Conservation (phyloP, 148 eudicot species). For the Chenopodium formosanum region DNA sequence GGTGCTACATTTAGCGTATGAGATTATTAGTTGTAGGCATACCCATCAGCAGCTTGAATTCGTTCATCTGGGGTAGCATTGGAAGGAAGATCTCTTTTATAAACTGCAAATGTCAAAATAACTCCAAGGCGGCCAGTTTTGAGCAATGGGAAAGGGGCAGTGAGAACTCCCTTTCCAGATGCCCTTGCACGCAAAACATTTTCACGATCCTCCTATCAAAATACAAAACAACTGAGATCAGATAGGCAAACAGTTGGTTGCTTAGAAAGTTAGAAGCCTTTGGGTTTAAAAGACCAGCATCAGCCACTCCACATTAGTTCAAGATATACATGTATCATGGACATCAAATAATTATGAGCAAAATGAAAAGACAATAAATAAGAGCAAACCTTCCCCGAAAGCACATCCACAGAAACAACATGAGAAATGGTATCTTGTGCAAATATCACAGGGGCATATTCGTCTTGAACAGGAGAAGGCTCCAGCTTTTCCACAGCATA, state of each 20-base stretch:
- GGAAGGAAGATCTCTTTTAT: slow-evolving; percentile 74
- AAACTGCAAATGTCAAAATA: slow-evolving; percentile 92
- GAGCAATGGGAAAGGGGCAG: slow-evolving; percentile 84
- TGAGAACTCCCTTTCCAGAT: slow-evolving; percentile 92
- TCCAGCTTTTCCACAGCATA: slow-evolving; percentile 57
- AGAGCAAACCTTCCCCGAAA: slow-evolving; percentile 76
- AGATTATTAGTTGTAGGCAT: slow-evolving; percentile 16
- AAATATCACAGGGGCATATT: slow-evolving; percentile 98
- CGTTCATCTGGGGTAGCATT: slow-evolving; percentile 72
- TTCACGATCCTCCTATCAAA: slow-evolving; percentile 86
- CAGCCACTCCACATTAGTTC: not conserved
- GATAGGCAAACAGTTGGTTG: not conserved
- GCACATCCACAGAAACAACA: slow-evolving; percentile 76
- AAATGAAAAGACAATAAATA: not conserved
- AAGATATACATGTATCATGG: not conserved
- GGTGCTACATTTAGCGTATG: not conserved
- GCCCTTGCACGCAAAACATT: slow-evolving; percentile 93
- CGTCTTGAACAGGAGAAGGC: slow-evolving; percentile 75
- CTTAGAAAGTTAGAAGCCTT: not conserved
- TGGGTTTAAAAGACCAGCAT: not conserved
- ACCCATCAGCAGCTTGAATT: slow-evolving; percentile 81
- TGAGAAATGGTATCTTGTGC: slow-evolving; percentile 92
- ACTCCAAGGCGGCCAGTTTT: slow-evolving; percentile 95
- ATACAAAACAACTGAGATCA: slow-evolving; percentile 18
- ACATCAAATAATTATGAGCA: not conserved